Conservation (phyloP, 2,329 filamentous ascomycete genomes). For the Arachnomyces sp. region DNA sequence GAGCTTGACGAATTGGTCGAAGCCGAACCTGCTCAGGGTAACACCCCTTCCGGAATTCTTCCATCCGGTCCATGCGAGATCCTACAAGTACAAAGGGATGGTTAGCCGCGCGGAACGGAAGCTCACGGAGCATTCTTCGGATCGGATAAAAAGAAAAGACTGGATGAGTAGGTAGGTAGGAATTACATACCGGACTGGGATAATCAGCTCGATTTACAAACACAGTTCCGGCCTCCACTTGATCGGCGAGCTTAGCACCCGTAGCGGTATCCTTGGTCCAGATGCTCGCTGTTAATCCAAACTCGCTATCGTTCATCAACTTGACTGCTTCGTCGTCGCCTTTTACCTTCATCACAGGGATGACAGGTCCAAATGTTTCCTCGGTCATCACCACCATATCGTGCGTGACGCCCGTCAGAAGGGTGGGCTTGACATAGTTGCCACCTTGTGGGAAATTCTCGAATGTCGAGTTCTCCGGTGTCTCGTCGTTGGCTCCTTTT, state of each 20-base stretch:
- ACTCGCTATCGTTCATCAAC: conserved; percentile 91
- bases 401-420: conserved; percentile 72
- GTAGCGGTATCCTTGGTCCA: conserved; percentile 82
- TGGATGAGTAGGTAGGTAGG: conserved; percentile 8
- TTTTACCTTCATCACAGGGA: conserved; percentile 80
- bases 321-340: conserved; percentile 70
- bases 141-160: conserved; percentile 8
- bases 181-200: conserved; percentile 70
- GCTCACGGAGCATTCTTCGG: not conserved
- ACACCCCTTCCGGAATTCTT: conserved; percentile 93
- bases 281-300: conserved; percentile 90
- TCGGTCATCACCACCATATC: conserved; percentile 83
- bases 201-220: conserved; percentile 94
- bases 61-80: conserved; percentile 95
- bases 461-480: conserved; percentile 74
- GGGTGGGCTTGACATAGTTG: conserved; percentile 80
- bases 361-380: conserved; percentile 90
- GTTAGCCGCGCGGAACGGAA: conserved; percentile 2
- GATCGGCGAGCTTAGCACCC: conserved; percentile 67
- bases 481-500: conserved; percentile 76
- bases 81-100: conserved; percentile 48
- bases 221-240: conserved; percentile 85
- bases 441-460: conserved; percentile 62
- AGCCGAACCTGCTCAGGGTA: conserved; percentile 81
- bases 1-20: conserved; percentile 90